These are phyloP conservation scores for Oryza glaberrima DNA, from an alignment of 176 grass and related monocot genomes.

Conservation along the genomic window DNA sequence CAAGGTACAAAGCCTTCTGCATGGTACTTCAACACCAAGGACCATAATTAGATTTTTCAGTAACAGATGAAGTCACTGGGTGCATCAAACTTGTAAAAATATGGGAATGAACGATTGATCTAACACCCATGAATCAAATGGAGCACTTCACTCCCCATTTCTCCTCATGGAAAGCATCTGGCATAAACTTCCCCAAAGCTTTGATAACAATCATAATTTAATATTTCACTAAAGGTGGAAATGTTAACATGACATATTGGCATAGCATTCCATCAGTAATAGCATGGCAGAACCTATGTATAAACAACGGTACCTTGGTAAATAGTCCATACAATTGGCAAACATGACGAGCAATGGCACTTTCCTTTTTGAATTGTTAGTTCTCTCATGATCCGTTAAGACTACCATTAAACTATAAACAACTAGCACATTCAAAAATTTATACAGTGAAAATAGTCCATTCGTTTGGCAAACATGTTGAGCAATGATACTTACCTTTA, in stretches of 20 bases:
- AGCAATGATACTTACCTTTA: background rate
- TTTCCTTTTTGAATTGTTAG: background rate
- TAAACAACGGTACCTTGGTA: background rate
- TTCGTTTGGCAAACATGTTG: background rate
- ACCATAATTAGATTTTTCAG: background rate
- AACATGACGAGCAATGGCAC: background rate
- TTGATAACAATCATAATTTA: background rate
- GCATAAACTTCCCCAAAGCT: background rate
- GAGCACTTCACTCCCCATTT: background rate
- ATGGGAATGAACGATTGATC: background rate
- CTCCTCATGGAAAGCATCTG: background rate
- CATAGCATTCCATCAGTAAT: background rate
- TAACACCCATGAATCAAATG: background rate
- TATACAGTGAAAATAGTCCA: background rate
- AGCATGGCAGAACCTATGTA: background rate
- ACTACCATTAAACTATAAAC: background rate
- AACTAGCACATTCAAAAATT: background rate
- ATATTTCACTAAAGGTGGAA: background rate
- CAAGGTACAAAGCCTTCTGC: conserved; percentile 13
- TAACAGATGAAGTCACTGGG: background rate
- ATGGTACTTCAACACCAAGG: conserved; percentile 14
- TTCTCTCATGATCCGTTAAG: background rate
- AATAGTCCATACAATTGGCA: background rate
- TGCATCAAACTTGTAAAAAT: background rate
- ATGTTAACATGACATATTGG: background rate